Conservation (phyloP, 108 stramenopile species). For the Fragilariopsis cylindrus region DNA sequence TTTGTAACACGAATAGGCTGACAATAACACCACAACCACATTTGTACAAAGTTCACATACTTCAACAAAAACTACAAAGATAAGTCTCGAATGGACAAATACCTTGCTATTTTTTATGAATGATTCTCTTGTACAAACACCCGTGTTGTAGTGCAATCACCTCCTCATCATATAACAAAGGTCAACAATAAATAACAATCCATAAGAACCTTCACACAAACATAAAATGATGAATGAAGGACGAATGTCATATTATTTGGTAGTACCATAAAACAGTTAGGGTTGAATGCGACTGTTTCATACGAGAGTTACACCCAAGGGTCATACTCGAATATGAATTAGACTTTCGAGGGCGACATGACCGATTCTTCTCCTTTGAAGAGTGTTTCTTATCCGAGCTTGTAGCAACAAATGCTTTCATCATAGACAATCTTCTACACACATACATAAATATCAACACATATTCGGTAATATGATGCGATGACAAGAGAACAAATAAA, state of each 20-base stretch:
- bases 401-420: constrained; percentile 13
- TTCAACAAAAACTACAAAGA: not conserved
- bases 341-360: constrained; percentile 33
- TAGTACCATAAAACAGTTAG: constrained; percentile 6
- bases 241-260: no score
- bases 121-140: not conserved
- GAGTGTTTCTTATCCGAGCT: constrained; percentile 30
- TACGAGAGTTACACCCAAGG: constrained; percentile 30
- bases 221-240: no score
- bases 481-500: not conserved
- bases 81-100: constrained; percentile 8
- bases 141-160: not conserved
- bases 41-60: no score
- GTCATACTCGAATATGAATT: constrained; percentile 21
- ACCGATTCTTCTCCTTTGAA: constrained; percentile 28
- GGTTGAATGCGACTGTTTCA: constrained; percentile 28
- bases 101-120: not conserved
- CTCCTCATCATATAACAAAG: not conserved
- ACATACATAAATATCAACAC: not conserved
- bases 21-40: not conserved
- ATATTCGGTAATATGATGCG: not conserved
- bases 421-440: constrained; percentile 12
- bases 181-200: not conserved
- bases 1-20: not conserved
- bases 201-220: no score